A percentile compares a stretch with the other conserved stretches of the same genome.
Evolutionary conservation across 305 asterid genomes (phyloP).

Genomic region (Rubia balearica): DNA sequence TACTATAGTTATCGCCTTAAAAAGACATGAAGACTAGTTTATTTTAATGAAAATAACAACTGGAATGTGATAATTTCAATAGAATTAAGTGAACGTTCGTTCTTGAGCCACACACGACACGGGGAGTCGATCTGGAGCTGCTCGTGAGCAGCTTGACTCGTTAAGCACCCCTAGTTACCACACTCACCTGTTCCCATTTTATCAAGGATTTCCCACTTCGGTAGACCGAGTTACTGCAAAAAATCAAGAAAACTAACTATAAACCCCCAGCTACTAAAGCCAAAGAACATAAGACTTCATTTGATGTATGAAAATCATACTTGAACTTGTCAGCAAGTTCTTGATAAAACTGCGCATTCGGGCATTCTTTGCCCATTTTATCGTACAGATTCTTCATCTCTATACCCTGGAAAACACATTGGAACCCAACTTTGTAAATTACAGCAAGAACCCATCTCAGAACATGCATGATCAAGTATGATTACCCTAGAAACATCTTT

Average conservation of each 20-base stretch:
- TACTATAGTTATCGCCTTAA: too few species aligned
- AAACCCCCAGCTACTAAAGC: not conserved
- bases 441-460: not conserved
- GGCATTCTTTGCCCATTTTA: constrained; percentile 31
- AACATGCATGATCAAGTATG: not conserved
- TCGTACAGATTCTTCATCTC: constrained; percentile 48
- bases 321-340: constrained; percentile 62
- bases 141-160: too few species aligned
- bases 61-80: too few species aligned
- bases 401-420: constrained; percentile 34
- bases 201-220: constrained; percentile 39
- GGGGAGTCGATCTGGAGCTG: too few species aligned
- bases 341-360: constrained; percentile 39
- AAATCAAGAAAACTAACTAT: not conserved
- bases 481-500: not conserved
- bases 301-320: constrained; percentile 28
- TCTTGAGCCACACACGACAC: too few species aligned
- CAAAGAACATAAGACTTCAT: not conserved
- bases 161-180: not conserved
- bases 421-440: constrained; percentile 1
- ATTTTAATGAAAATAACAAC: too few species aligned
- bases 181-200: constrained; percentile 59
- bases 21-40: too few species aligned
- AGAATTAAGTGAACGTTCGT: too few species aligned
- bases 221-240: constrained; percentile 41